Evolutionary conservation across 805 yeast genomes (phyloP).

Genomic region (Kazachstania africana): DNA sequence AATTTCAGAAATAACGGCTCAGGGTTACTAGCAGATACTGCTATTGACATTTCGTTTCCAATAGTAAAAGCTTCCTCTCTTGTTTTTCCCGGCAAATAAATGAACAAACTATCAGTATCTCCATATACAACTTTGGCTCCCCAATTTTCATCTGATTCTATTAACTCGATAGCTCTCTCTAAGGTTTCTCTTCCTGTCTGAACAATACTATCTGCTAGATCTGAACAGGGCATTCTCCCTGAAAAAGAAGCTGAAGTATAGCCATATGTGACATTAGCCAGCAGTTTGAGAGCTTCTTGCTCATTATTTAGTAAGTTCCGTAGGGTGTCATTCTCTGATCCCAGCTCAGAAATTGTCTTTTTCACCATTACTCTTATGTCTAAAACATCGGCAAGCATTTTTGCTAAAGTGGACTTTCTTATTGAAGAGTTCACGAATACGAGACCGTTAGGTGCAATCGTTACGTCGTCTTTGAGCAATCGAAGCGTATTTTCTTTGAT

Average conservation of each 20-base stretch:
- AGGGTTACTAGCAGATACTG: constrained; percentile 57
- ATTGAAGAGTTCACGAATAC: constrained; percentile 57
- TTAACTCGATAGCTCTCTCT: constrained; percentile 53
- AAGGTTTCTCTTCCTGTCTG: constrained; percentile 81
- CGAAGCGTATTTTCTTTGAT: constrained; percentile 48
- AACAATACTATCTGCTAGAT: constrained; percentile 89
- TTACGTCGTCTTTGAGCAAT: constrained; percentile 41
- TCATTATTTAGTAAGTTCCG: constrained; percentile 54
- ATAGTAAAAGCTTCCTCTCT: constrained; percentile 63
- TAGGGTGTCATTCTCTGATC: constrained; percentile 33
- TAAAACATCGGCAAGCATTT: constrained; percentile 74
- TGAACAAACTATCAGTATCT: constrained; percentile 90
- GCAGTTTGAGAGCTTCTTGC: constrained; percentile 77
- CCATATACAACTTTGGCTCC: constrained; percentile 94
- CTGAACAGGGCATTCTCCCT: constrained; percentile 96
- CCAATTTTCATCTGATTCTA: constrained; percentile 51
- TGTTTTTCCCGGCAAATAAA: constrained; percentile 75
- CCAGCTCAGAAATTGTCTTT: constrained; percentile 49
- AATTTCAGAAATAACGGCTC: constrained; percentile 74
- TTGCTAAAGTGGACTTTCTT: constrained; percentile 64
- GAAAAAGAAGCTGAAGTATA: constrained; percentile 90
- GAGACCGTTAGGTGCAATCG: constrained; percentile 77
- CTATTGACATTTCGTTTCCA: constrained; percentile 59
- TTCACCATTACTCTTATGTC: constrained; percentile 74
- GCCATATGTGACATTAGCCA: constrained; percentile 95